Evolutionary conservation across 345 rosid genomes (phyloP).

Genomic region (Capsella bursapastoris): DNA sequence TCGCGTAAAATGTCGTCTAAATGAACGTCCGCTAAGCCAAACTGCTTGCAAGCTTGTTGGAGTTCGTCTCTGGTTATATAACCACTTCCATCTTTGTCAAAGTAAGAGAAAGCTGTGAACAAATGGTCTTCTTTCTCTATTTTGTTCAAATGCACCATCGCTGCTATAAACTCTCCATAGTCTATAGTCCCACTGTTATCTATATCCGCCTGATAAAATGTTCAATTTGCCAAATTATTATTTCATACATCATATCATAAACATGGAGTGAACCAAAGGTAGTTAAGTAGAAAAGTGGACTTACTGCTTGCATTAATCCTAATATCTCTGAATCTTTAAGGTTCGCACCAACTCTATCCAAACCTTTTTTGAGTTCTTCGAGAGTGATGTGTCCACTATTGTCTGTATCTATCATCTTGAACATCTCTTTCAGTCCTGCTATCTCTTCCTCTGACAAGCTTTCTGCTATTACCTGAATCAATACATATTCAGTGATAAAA

Average conservation of each 20-base stretch:
- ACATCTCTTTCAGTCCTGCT: conserved; percentile 89
- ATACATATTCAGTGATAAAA: conserved; percentile 7
- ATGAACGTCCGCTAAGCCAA: conserved; percentile 65
- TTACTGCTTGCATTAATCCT: conserved; percentile 83
- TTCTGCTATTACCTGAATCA: conserved; percentile 78
- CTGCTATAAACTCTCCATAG: conserved; percentile 89
- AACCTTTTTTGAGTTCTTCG: conserved; percentile 81
- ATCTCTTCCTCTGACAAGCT: conserved; percentile 90
- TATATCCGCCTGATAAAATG: conserved; percentile 70
- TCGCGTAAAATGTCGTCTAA: conserved; percentile 74
- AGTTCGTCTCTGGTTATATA: conserved; percentile 90
- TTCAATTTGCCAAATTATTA: neutral
- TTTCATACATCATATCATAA: neutral
- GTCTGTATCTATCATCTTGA: conserved; percentile 92
- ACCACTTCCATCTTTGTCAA: conserved; percentile 94
- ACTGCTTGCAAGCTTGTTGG: conserved; percentile 77
- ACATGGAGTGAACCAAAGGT: neutral
- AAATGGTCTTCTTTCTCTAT: conserved; percentile 84
- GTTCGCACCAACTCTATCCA: conserved; percentile 82
- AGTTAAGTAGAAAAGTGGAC: conserved; percentile 1
- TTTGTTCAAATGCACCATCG: conserved; percentile 92
- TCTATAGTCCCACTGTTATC: conserved; percentile 95
- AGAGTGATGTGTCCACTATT: conserved; percentile 86
- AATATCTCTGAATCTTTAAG: conserved; percentile 74
- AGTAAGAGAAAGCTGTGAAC: conserved; percentile 82